These are phyloP conservation scores for Orychophragmus violaceus DNA, from an alignment of 345 rosid species.

Conservation along the genomic window DNA sequence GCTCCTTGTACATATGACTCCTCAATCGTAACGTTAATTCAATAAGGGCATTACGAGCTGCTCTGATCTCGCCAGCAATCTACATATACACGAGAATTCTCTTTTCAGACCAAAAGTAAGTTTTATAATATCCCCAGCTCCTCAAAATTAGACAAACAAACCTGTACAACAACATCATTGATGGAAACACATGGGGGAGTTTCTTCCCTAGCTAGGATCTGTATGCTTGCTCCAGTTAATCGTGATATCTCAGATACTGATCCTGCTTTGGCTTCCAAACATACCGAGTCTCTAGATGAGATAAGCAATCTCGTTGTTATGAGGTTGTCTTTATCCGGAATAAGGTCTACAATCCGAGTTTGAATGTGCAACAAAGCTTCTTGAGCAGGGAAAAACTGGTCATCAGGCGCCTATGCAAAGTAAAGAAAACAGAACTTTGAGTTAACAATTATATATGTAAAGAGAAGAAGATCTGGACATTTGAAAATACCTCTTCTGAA, in stretches of 20 bases:
- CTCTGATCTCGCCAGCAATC: constrained; percentile 90
- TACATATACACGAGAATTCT: constrained; percentile 29
- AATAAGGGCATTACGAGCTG: constrained; percentile 90
- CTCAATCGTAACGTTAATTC: constrained; percentile 75
- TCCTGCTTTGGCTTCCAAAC: constrained; percentile 86
- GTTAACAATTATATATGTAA: neutral
- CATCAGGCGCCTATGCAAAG: constrained; percentile 75
- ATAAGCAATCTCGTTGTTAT: constrained; percentile 72
- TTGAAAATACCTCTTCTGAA: constrained; percentile 75
- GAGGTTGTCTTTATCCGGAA: constrained; percentile 62
- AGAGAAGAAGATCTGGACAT: neutral
- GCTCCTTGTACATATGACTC: constrained; percentile 64
- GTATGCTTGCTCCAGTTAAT: constrained; percentile 67
- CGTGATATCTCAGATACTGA: constrained; percentile 66
- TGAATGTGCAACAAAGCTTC: constrained; percentile 98
- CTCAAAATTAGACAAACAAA: constrained; percentile 25
- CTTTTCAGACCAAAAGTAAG: constrained; percentile 4
- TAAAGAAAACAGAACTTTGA: constrained; percentile 8
- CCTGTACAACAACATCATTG: constrained; percentile 79
- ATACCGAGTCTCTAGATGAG: constrained; percentile 64
- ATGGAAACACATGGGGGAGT: constrained; percentile 52
- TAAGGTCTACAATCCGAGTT: constrained; percentile 69
- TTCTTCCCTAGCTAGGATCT: constrained; percentile 67
- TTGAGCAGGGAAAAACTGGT: constrained; percentile 94
- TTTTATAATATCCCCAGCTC: neutral